A percentile compares a stretch with the other conserved stretches of the same genome.
Conservation (phyloP, 129 eudicot species). For the Ambrosia trifida region DNA sequence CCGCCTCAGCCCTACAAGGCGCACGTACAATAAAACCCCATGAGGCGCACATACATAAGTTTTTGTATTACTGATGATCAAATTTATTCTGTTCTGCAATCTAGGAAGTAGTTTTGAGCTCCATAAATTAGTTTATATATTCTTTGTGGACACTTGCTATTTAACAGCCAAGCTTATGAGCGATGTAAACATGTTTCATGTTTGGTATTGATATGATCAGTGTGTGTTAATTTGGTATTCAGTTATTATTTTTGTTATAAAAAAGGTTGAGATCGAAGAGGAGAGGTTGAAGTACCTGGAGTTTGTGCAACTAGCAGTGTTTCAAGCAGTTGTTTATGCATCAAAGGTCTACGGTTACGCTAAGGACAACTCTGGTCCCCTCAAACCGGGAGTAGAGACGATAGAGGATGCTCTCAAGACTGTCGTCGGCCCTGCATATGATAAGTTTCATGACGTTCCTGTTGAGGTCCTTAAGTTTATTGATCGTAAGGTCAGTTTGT, state of each 20-base stretch:
- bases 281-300: constrained; percentile 72
- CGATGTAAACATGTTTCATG: background rate
- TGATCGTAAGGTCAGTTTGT: constrained; percentile 70
- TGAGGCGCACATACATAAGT: background rate
- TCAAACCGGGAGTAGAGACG: constrained; percentile 73
- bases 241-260: background rate
- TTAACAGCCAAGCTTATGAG: background rate
- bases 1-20: too few relatives aligned
- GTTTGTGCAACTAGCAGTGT: constrained; percentile 68
- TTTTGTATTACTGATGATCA: background rate
- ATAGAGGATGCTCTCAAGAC: constrained; percentile 78
- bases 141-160: background rate
- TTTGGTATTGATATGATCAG: background rate
- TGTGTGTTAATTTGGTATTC: constrained; percentile 16
- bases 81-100: background rate
- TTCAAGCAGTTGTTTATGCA: constrained; percentile 50
- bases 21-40: too few relatives aligned
- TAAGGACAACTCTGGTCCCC: constrained; percentile 82
- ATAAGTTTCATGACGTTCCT: constrained; percentile 75
- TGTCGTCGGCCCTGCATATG: constrained; percentile 78
- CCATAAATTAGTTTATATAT: constrained; percentile 1
- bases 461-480: constrained; percentile 70
- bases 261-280: constrained; percentile 47
- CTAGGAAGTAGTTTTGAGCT: background rate
- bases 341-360: constrained; percentile 67